Evolutionary conservation across 257 asterid genomes (phyloP), one percentile per base, ranked within the genome.

Genomic region (Solanum tacnaense): DNA sequence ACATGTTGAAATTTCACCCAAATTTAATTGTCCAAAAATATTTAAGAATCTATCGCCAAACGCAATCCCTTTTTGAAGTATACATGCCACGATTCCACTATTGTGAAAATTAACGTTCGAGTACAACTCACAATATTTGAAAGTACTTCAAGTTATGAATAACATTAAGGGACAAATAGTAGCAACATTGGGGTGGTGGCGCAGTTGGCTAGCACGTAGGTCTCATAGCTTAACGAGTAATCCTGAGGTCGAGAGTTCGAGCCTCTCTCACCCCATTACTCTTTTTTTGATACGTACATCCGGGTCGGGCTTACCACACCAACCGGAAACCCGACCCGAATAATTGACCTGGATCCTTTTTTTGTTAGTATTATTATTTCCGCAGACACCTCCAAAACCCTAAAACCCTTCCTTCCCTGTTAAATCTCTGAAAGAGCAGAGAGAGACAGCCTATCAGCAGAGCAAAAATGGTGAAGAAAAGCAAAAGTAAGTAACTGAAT

Each of bases 181-280:
- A 52, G 1, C 23, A 15, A 5, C 15, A 9, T 13, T 2, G 85
- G 98, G 98, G 98, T 94, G 98, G 98, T 95, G 98, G 98, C 98
- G 98, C 98, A 95, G 98, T 96, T 94, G 98, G 98, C 95, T 96
- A 95, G 98, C 98, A 98, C 98, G 98, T 95, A 96, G 98, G 98
- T 95, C 98, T 96, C 98, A 94, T 95, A 94, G 96, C 96, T 92
- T 84, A 46, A 49, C 27, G 81, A 73, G 82, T 73, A 35, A 73
- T 73, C 16, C 31, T 35, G 82, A 73, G 49, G 82, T 73, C 49
- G 82, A 73, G 82, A 20, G 82, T 73, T 73, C 49, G 82, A 73
- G 29, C 82, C 49, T 73, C 82, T 34, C 82, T 73, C 82, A 73
- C 82, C 82, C 82, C 49, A 73, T 2, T 0, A 9, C 12, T 5